Conservation (phyloP, 768 basidiomycete species). For the Calocybe indica region DNA sequence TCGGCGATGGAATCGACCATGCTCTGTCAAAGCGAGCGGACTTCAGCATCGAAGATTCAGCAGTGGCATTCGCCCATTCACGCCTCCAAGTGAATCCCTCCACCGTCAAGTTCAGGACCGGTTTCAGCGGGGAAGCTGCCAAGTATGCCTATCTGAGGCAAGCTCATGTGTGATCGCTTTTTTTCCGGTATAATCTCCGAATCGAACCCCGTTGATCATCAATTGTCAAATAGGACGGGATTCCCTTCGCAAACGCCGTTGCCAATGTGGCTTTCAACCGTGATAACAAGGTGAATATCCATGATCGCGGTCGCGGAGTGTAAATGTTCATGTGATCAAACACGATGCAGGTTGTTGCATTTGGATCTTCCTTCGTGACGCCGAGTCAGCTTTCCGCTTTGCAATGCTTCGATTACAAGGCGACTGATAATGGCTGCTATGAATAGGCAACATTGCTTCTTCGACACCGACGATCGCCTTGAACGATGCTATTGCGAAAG, state of each 20-base stretch:
- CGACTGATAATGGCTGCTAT: background rate
- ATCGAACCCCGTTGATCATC: background rate
- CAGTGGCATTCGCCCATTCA: background rate
- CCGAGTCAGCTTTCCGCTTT: constrained; percentile 14
- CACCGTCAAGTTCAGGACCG: background rate
- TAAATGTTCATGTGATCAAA: too few relatives aligned
- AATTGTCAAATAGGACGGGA: constrained; percentile 16
- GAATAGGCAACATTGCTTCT: constrained; percentile 22
- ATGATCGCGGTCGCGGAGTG: too few relatives aligned
- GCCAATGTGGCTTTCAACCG: constrained; percentile 28
- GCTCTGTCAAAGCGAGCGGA: constrained; percentile 3
- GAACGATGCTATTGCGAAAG: constrained; percentile 26
- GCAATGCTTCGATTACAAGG: background rate
- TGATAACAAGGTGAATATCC: constrained; percentile 11
- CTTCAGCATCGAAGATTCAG: constrained; percentile 6
- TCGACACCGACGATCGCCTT: constrained; percentile 30
- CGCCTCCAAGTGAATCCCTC: background rate
- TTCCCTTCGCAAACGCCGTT: constrained; percentile 30
- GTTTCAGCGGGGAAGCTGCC: constrained; percentile 8
- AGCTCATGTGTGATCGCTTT: constrained; percentile 10
- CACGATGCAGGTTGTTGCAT: constrained; percentile 17
- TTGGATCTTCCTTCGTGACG: constrained; percentile 28
- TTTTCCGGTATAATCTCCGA: background rate
- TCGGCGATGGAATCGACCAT: constrained; percentile 19
- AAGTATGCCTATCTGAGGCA: constrained; percentile 18